A percentile compares a stretch with the other conserved stretches of the same genome.
phyloP scores from a whole-genome alignment of 352 stramenopile species.

The Globisporangium nodosum region DNA sequence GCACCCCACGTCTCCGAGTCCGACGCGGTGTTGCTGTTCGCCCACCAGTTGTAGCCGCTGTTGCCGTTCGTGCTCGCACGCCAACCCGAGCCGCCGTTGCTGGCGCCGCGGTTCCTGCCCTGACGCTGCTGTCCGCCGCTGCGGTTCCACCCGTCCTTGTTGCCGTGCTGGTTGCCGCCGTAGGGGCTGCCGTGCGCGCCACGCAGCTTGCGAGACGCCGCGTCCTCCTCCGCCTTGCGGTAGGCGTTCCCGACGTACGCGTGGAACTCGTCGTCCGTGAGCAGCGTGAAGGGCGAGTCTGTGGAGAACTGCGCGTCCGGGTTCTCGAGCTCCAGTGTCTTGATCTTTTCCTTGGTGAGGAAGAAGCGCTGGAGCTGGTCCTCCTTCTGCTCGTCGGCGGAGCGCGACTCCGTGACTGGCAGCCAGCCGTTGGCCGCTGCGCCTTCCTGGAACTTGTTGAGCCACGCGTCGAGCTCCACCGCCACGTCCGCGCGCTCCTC shows the following conservation, averaged over 20 bases:
- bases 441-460: constrained; percentile 26
- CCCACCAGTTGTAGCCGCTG: not conserved
- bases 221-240: constrained; percentile 3
- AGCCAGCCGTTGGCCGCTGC: constrained; percentile 20
- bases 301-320: constrained; percentile 19
- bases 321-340: not conserved
- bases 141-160: not conserved
- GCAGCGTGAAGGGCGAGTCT: constrained; percentile 25
- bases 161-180: not conserved
- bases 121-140: not conserved
- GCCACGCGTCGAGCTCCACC: constrained; percentile 39
- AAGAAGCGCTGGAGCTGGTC: constrained; percentile 23
- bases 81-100: not conserved
- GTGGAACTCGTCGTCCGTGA: constrained; percentile 27
- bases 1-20: not conserved
- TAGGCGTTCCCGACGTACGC: constrained; percentile 16
- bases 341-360: constrained; percentile 15
- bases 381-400: constrained; percentile 22
- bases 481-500: constrained; percentile 33
- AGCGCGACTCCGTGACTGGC: constrained; percentile 15
- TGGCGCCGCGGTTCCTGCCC: not conserved
- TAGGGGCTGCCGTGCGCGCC: not conserved
- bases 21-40: not conserved
- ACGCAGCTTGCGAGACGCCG: not conserved
- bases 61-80: not conserved